A percentile compares a stretch with the other conserved stretches of the same genome.
Conservation (phyloP, 1,284 basidiomycete genomes). For the Mycena sp. region DNA sequence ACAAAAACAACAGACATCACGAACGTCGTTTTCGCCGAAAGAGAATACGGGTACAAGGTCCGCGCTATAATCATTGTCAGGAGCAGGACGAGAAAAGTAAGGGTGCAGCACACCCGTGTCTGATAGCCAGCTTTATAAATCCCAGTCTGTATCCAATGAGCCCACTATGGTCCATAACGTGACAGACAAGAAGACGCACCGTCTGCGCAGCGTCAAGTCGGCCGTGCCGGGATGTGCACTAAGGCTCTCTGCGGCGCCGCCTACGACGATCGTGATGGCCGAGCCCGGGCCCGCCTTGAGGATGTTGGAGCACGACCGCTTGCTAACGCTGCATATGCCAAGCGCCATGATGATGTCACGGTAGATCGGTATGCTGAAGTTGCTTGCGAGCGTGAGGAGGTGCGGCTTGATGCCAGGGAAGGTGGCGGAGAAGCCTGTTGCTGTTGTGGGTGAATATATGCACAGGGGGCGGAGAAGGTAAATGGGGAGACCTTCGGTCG, state of each 20-base stretch:
- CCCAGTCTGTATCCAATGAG: slow-evolving; percentile 64
- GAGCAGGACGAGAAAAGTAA: slow-evolving; percentile 9
- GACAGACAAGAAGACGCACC: slow-evolving; percentile 51
- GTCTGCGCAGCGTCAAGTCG: slow-evolving; percentile 87
- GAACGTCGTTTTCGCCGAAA: slow-evolving; percentile 97
- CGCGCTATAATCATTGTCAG: slow-evolving; percentile 59
- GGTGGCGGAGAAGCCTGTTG: slow-evolving; percentile 89
- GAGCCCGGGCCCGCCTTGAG: slow-evolving; percentile 76
- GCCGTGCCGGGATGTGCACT: slow-evolving; percentile 95
- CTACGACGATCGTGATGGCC: slow-evolving; percentile 95
- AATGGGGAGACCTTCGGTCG: slow-evolving; percentile 76
- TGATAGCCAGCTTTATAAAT: slow-evolving; percentile 97
- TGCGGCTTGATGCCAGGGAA: slow-evolving; percentile 96
- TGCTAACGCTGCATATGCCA: slow-evolving; percentile 94
- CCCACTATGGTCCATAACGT: neutral
- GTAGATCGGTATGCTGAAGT: slow-evolving; percentile 95
- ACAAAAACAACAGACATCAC: slow-evolving; percentile 40
- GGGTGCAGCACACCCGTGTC: slow-evolving; percentile 74
- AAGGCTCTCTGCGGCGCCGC: slow-evolving; percentile 95
- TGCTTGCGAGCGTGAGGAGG: slow-evolving; percentile 89
- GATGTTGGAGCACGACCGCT: slow-evolving; percentile 90
- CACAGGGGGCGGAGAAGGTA: slow-evolving; percentile 2
- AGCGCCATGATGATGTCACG: slow-evolving; percentile 89
- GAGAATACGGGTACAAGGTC: slow-evolving; percentile 95
- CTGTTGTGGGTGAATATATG: slow-evolving; percentile 49